Base-by-base conservation (phyloP, 176 grass and related monocot genomes). In the Saccharum spontaneum region DNA sequence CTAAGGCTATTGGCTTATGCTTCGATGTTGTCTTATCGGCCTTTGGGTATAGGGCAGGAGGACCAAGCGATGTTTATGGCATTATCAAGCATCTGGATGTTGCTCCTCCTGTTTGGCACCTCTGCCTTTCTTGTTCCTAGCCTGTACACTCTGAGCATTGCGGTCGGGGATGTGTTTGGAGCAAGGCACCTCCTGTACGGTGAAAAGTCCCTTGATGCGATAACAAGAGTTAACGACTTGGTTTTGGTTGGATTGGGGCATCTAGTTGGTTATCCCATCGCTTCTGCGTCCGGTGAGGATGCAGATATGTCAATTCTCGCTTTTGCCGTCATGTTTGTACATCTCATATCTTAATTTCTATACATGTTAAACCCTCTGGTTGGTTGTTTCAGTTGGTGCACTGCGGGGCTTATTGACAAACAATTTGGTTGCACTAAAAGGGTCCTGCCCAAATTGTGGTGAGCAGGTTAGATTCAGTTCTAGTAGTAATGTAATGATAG, bases 11-110 rank as follows among this genome's bases (percentile, higher is more conserved):
- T 60, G 20, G 12, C 43, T 90, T 83, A 86, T 46, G 40, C 61
- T 91, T 73, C 30, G 44, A 71, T 66, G 77, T 91, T 90, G n/a
- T n/a, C n/a, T 20, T 12, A 24, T 86, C 33, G 86, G 74, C 83
- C 81, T 90, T 90, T 91, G 88, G 80, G 88, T 92, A 24, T 95
- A 95, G 90, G 93, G 82, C 97, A 99, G 97, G 97, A 96, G 91
- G 97, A 99, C 82, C 71, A 87, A 64, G 92, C 97, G 13, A 80
- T 95, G 90, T 79, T 90, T 78, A 81, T 99, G 75, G 89, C 91
- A 18, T 61, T 99, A 15, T 91, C 86, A 52, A 99, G 90, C 75
- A 89, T 96, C 38, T 99, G 97, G 97, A 78, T 88, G 85, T 52
- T 96, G 71, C 84, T 99, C 24, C 87, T 99, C 52, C 77, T 89